Base-by-base conservation (phyloP, 2,329 filamentous ascomycete species). In the Paecilomyces formosus region DNA sequence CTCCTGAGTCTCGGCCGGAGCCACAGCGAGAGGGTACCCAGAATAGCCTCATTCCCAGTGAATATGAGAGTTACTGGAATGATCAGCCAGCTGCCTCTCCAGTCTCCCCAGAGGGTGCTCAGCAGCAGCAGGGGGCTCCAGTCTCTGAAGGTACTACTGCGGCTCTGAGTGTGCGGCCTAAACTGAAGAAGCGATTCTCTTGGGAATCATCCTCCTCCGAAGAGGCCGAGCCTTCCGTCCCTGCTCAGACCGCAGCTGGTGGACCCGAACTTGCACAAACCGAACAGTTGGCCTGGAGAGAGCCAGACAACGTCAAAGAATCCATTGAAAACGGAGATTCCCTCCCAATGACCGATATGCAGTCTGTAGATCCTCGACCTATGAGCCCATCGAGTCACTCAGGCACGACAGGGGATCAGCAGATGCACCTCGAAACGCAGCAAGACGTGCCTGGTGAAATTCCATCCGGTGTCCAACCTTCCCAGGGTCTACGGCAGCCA, bases 151-250 rank as follows among this genome's bases (percentile, higher is more conserved):
- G 58, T 35, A 26, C 45, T 28, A 18, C 54, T 21, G 30, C 59
- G 33, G 54, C 63, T 49, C 55, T 60, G 3, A 55, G 55, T 2
- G 30, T 58, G 28, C 64, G 60, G 24, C 69, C 66, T 5, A 68
- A 67, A 52, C 51, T 77, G 13, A 70, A 71, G 59, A 72, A 73
- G 58, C 71, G 74, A 15, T 79, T 79, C 55, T 79, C 76, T 2
- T 79, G 76, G 76, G 76, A 79, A 61, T 72, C 21, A 11, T 33
- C 50, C 8, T 51, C 22, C 30, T 52, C 55, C 28, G 50, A 45
- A 35, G 55, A 57, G 18, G 24, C 9, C 2, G 55, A 22, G 11
- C 26, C n/a, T 11, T 26, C 52, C 5, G n/a, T 45, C 22, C 49
- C 24, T 30, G 28, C 49, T 50, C 51, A n/a, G 15, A 24, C 45